Percentiles rank a stretch among this genome's conserved stretches.
phyloP scores from a whole-genome alignment of 202 grass and related monocot genomes.

The Saccharum hybrid region DNA sequence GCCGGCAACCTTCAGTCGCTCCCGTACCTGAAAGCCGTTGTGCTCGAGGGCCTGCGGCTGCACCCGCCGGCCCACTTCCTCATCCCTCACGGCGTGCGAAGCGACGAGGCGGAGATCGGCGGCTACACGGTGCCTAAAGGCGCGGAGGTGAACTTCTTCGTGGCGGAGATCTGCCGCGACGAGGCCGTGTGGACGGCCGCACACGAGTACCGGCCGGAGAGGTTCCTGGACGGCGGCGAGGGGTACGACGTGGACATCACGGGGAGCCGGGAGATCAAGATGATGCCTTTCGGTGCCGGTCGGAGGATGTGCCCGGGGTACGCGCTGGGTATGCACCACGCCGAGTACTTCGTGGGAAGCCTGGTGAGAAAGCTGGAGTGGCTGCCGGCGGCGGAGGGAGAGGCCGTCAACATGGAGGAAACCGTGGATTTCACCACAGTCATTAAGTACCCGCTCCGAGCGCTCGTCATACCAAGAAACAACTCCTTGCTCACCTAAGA shows the following conservation, averaged over 20 bases:
- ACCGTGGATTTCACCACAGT: neutral
- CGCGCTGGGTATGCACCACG: constrained; percentile 27
- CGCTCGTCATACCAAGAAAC: no score
- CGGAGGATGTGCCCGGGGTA: constrained; percentile 51
- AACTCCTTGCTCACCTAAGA: neutral
- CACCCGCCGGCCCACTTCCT: constrained; percentile 45
- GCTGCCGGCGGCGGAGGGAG: constrained; percentile 19
- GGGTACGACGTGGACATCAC: constrained; percentile 18
- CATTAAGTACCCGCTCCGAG: no score
- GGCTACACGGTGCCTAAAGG: constrained; percentile 7
- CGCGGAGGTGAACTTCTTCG: neutral
- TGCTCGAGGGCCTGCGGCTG: constrained; percentile 21
- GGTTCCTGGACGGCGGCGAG: constrained; percentile 46
- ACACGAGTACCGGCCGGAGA: constrained; percentile 50
- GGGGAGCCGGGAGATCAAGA: constrained; percentile 17
- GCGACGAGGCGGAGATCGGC: constrained; percentile 28
- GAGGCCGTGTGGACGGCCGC: constrained; percentile 30
- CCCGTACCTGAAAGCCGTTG: constrained; percentile 45
- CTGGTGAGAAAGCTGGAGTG: constrained; percentile 43
- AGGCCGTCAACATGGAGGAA: constrained; percentile 26
- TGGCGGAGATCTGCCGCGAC: constrained; percentile 46
- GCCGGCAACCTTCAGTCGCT: constrained; percentile 10
- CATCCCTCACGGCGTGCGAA: constrained; percentile 15
- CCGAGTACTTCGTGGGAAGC: constrained; percentile 45
- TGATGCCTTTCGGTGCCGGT: constrained; percentile 50